These are phyloP conservation scores for Vitis amurensis DNA, from an alignment of 164 flowering plant genomes.

Conservation along the genomic window DNA sequence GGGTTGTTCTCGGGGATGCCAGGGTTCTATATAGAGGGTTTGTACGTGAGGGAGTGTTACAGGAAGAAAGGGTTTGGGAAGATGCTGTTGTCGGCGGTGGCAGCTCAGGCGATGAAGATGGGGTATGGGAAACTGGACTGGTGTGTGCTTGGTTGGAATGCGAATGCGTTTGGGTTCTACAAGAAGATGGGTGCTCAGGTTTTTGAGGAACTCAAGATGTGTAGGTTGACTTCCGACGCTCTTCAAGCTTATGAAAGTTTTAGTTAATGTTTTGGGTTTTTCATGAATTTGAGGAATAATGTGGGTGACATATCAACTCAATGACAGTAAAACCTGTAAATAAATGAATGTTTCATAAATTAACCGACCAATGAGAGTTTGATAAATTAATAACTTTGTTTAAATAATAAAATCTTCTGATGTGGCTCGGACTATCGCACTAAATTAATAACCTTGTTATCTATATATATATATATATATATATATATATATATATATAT, in stretches of 20 bases:
- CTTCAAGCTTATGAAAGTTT: constrained; percentile 37
- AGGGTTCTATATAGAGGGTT: constrained; percentile 81
- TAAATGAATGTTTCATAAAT: no score
- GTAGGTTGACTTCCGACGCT: constrained; percentile 67
- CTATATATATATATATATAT: no score
- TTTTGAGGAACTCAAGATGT: constrained; percentile 74
- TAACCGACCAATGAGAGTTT: no score
- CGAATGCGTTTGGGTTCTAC: constrained; percentile 79
- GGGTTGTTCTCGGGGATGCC: constrained; percentile 73
- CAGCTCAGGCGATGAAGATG: constrained; percentile 74
- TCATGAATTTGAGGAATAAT: no score
- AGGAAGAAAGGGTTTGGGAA: constrained; percentile 75
- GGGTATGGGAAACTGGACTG: constrained; percentile 86
- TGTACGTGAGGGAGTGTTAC: constrained; percentile 78
- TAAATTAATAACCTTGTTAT: no score
- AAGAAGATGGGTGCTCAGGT: constrained; percentile 86
- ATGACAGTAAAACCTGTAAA: no score
- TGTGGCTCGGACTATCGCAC: no score
- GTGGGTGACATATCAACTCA: no score
- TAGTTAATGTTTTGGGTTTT: no score
- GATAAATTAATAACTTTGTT: no score
- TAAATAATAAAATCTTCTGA: no score
- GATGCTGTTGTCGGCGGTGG: constrained; percentile 75
- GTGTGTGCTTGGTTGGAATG: constrained; percentile 91
- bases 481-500: no score